These are phyloP conservation scores for Dioszegia aurantiaca DNA, from an alignment of 768 basidiomycete genomes.

Conservation along the genomic window DNA sequence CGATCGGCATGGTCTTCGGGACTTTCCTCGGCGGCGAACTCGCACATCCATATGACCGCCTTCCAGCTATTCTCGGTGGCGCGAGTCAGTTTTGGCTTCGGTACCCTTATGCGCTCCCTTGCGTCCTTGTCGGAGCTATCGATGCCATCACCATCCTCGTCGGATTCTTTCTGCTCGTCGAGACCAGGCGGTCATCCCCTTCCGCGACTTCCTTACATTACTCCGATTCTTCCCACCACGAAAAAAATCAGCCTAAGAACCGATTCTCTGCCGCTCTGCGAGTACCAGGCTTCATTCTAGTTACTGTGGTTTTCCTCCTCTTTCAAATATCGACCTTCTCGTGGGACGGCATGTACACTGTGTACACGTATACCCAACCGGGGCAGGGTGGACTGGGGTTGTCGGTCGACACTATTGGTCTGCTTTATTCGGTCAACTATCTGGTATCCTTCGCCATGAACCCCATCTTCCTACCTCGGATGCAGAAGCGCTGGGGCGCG, in stretches of 20 bases:
- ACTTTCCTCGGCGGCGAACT: conserved; percentile 38
- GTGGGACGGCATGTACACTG: conserved; percentile 34
- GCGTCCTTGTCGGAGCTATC: conserved; percentile 22
- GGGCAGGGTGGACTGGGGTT: conserved; percentile 34
- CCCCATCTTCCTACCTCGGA: conserved; percentile 26
- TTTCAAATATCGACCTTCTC: conserved; percentile 25
- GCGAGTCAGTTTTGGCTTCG: conserved; percentile 18
- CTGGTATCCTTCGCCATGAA: conserved; percentile 25
- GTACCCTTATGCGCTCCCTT: conserved; percentile 40
- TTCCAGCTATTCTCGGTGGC: conserved; percentile 36
- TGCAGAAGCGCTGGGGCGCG: conserved; percentile 25
- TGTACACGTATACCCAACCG: conserved; percentile 32
- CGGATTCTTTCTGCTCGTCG: conserved; percentile 12
- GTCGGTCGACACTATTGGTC: conserved; percentile 30
- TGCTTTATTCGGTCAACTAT: conserved; percentile 21
- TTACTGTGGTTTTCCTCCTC: conserved; percentile 24
- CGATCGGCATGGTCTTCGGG: conserved; percentile 29
- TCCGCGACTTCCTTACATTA: background rate
- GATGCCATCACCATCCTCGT: conserved; percentile 14
- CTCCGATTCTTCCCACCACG: background rate
- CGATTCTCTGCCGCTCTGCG: conserved; percentile 18
- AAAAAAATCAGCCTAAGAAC: conserved; percentile 2
- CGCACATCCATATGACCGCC: conserved; percentile 31
- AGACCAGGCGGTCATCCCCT: conserved; percentile 4
- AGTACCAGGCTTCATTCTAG: conserved; percentile 26